Conservation (phyloP, 2,329 filamentous ascomycete species). For the Hymenoscyphus fraxineus region DNA sequence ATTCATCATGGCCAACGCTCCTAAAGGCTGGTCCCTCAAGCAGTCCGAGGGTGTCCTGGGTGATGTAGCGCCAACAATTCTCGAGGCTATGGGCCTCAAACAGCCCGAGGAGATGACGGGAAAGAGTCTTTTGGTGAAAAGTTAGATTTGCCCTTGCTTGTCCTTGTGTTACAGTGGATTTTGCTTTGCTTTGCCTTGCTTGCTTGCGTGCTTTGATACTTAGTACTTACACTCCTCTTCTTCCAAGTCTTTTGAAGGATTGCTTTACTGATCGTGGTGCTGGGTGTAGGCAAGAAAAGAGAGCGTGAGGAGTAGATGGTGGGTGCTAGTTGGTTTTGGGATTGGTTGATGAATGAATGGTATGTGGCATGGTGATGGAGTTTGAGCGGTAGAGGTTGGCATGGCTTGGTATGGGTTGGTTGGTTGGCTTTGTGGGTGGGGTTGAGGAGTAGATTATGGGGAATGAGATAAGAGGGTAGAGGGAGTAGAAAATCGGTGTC, state of each 20-base stretch:
- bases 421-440: background rate
- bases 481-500: background rate
- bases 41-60: slow-evolving; percentile 79
- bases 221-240: slow-evolving; percentile 5
- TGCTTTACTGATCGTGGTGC: slow-evolving; percentile 11
- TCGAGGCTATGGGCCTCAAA: slow-evolving; percentile 85
- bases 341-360: background rate
- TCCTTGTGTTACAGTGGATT: no score
- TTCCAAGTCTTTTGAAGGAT: slow-evolving; percentile 7
- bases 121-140: slow-evolving; percentile 75
- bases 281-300: slow-evolving; percentile 32
- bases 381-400: slow-evolving; percentile 3
- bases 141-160: slow-evolving; percentile 29
- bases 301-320: slow-evolving; percentile 27
- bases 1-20: slow-evolving; percentile 96
- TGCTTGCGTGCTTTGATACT: slow-evolving; percentile 12
- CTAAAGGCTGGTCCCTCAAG: slow-evolving; percentile 81
- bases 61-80: slow-evolving; percentile 91
- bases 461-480: background rate
- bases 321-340: background rate
- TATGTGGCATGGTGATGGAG: background rate
- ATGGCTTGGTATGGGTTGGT: background rate
- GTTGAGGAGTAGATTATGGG: background rate
- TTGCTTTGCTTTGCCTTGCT: slow-evolving; percentile 14
- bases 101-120: slow-evolving; percentile 93